Evolutionary conservation across 495 filamentous ascomycete genomes (phyloP).

Genomic region (Hypoxylon fragiforme): DNA sequence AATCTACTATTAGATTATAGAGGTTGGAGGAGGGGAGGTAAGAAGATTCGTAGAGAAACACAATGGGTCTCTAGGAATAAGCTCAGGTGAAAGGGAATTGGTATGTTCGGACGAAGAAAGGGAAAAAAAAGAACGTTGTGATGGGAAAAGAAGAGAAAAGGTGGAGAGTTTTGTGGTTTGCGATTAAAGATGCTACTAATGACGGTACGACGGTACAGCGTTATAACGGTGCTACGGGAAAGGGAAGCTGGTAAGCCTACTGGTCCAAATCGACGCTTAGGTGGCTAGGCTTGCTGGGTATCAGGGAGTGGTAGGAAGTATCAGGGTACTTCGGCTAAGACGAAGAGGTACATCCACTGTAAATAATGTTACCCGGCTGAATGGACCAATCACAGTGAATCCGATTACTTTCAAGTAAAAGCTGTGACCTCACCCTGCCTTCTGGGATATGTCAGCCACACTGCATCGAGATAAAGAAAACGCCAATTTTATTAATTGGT

Average conservation of each 20-base stretch:
- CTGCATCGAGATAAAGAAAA: conserved; percentile 15
- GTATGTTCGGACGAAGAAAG: conserved; percentile 4
- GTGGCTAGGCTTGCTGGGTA: conserved; percentile 20
- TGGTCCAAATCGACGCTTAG: conserved; percentile 27
- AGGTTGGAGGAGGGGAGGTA: conserved; percentile 2
- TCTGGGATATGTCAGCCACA: conserved; percentile 16
- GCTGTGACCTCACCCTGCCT: conserved; percentile 34
- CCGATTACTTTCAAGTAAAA: conserved; percentile 35
- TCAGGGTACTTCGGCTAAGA: conserved; percentile 37
- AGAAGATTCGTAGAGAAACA: conserved; percentile 2
- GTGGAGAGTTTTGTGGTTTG: conserved; percentile 38
- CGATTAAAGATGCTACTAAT: conserved; percentile 37
- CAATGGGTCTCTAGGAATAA: conserved; percentile 24
- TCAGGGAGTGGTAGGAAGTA: conserved; percentile 25
- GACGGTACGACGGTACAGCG: conserved; percentile 28
- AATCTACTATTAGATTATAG: conserved; percentile 14
- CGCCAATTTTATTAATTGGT: no score
- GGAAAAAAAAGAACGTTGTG: conserved; percentile 28
- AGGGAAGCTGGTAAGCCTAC: conserved; percentile 36
- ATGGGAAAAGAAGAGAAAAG: conserved; percentile 33
- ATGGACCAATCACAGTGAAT: conserved; percentile 38
- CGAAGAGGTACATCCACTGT: conserved; percentile 28
- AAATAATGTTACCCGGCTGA: conserved; percentile 31
- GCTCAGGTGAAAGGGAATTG: conserved; percentile 18
- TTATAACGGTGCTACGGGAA: conserved; percentile 28